Evolutionary conservation across 306 rosid species (phyloP).

Genomic region (Lathyrus sativus): DNA sequence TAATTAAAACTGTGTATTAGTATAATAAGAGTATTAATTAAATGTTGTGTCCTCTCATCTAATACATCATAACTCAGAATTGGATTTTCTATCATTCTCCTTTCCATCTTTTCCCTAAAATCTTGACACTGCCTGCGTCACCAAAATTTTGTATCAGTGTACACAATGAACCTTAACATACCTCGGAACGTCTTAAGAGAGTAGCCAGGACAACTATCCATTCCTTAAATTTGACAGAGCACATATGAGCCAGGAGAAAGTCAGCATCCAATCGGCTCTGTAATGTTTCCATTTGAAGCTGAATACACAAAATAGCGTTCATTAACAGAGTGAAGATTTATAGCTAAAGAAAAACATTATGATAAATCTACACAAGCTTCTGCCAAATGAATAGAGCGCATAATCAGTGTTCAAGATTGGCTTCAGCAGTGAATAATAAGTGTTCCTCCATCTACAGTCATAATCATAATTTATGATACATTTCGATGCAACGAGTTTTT

Average conservation of each 20-base stretch:
- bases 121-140: conserved; percentile 3
- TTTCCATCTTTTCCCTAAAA: conserved; percentile 13
- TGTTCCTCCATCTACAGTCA: background rate
- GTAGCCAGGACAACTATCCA: conserved; percentile 99
- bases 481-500: background rate
- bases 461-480: conserved; percentile 14
- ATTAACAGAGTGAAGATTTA: conserved; percentile 1
- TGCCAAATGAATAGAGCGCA: conserved; percentile 26
- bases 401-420: conserved; percentile 11
- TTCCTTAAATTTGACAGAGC: conserved; percentile 95
- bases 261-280: conserved; percentile 97
- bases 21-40: no score
- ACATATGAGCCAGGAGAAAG: conserved; percentile 91
- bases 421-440: conserved; percentile 28
- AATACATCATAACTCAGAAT: no score
- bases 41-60: no score
- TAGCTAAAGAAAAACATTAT: conserved; percentile 10
- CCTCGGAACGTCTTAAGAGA: conserved; percentile 89
- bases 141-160: conserved; percentile 24
- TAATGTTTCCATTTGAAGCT: conserved; percentile 89
- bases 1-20: no score
- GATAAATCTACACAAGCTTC: conserved; percentile 25
- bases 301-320: conserved; percentile 43
- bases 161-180: conserved; percentile 41
- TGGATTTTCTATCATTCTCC: background rate